These are phyloP conservation scores for Polyplosphaeria fusca DNA, from an alignment of 495 filamentous ascomycete species.

Conservation along the genomic window DNA sequence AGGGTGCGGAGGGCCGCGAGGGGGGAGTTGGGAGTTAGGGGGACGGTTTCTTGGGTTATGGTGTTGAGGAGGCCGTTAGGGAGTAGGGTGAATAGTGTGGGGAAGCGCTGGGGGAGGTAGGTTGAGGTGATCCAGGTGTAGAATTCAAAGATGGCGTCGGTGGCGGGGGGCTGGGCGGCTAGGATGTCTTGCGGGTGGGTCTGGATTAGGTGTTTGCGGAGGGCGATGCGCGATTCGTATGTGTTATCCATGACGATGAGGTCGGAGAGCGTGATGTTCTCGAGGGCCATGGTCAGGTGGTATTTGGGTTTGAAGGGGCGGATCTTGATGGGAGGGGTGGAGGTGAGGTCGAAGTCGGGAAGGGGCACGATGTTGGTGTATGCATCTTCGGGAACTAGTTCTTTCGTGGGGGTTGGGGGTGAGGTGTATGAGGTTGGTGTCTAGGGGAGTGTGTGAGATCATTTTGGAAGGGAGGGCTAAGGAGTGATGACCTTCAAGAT, in stretches of 20 bases:
- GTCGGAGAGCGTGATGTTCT: slow-evolving; percentile 54
- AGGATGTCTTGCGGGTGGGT: slow-evolving; percentile 46
- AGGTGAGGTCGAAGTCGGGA: slow-evolving; percentile 57
- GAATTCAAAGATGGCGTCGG: slow-evolving; percentile 55
- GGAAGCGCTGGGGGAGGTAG: slow-evolving; percentile 66
- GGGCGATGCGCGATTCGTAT: slow-evolving; percentile 54
- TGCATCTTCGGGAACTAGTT: slow-evolving; percentile 7
- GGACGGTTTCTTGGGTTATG: slow-evolving; percentile 46
- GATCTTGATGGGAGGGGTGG: slow-evolving; percentile 57
- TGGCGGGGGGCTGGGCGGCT: slow-evolving; percentile 45
- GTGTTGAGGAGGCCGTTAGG: slow-evolving; percentile 36
- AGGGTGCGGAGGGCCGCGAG: slow-evolving; percentile 49
- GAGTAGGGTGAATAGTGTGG: slow-evolving; percentile 55
- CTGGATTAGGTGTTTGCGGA: slow-evolving; percentile 52
- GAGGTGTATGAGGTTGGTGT: background rate
- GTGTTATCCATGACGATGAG: slow-evolving; percentile 66
- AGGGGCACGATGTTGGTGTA: slow-evolving; percentile 53
- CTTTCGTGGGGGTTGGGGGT: background rate
- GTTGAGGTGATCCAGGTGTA: slow-evolving; percentile 61
- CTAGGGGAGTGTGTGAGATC: background rate
- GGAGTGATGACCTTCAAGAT: too few relatives aligned
- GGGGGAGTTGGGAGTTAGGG: slow-evolving; percentile 40
- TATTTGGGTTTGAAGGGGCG: slow-evolving; percentile 70
- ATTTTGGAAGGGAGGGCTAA: background rate
- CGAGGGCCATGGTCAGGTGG: slow-evolving; percentile 67